These are phyloP conservation scores for Saururus chinensis DNA, from an alignment of 164 flowering plant genomes.

Conservation along the genomic window DNA sequence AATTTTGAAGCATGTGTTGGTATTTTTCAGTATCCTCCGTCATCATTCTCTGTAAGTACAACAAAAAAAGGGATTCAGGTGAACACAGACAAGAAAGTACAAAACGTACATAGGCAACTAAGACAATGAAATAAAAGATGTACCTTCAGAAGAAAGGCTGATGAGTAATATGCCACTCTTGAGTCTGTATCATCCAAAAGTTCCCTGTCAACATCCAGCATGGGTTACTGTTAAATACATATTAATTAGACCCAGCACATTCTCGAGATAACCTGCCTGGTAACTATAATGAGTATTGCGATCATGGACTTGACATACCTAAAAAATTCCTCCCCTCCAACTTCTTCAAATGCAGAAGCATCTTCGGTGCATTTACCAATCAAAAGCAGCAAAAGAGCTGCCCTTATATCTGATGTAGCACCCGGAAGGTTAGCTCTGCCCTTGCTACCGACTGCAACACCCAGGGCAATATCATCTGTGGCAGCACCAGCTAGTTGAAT, in stretches of 20 bases:
- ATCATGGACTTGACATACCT: constrained; percentile 30
- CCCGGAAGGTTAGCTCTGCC: constrained; percentile 96
- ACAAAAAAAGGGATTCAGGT: constrained; percentile 2
- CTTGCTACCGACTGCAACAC: constrained; percentile 98
- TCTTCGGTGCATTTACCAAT: constrained; percentile 95
- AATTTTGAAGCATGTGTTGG: constrained; percentile 80
- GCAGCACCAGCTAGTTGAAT: constrained; percentile 99
- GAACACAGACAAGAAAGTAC: not conserved
- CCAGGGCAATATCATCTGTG: constrained; percentile 84
- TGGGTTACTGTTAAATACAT: not conserved
- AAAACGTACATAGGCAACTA: not conserved
- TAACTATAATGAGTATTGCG: not conserved
- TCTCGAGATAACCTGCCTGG: not conserved
- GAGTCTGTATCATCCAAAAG: constrained; percentile 95
- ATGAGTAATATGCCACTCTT: constrained; percentile 91
- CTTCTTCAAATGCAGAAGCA: constrained; percentile 68
- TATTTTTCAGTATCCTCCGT: constrained; percentile 88
- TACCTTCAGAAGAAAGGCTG: constrained; percentile 96
- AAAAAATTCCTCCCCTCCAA: constrained; percentile 90
- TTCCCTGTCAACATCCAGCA: constrained; percentile 40
- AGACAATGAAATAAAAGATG: constrained; percentile 10
- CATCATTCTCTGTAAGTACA: constrained; percentile 84
- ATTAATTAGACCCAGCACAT: not conserved
- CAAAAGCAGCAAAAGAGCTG: constrained; percentile 82
- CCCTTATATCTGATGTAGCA: constrained; percentile 88